phyloP scores from a whole-genome alignment of 176 grass and related monocot genomes.

The Oryza brachyantha region DNA sequence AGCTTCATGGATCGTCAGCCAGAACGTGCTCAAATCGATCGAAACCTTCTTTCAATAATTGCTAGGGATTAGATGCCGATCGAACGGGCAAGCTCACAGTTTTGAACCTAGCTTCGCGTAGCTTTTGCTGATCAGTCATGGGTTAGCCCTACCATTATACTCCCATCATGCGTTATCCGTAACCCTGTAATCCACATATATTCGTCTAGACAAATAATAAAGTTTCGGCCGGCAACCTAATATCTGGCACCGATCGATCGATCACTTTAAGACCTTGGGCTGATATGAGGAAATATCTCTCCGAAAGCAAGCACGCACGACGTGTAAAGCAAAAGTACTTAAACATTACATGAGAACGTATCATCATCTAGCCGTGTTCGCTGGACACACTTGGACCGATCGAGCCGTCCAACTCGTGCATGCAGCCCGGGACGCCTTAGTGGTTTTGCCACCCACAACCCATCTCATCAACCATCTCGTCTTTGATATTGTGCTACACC shows the following conservation, averaged over 20 bases:
- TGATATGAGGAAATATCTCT: background rate
- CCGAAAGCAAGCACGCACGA: background rate
- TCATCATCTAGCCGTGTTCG: background rate
- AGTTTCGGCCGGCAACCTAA: background rate
- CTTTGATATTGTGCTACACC: background rate
- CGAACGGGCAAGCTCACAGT: background rate
- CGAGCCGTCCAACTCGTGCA: constrained; percentile 29
- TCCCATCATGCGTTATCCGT: background rate
- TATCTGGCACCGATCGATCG: background rate
- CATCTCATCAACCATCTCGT: background rate
- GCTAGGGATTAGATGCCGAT: background rate
- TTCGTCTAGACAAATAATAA: background rate
- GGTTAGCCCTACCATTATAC: background rate
- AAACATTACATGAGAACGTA: background rate
- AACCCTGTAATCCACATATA: background rate
- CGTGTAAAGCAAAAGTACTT: constrained; percentile 1
- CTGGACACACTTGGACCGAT: constrained; percentile 11
- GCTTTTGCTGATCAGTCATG: background rate
- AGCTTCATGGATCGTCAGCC: background rate
- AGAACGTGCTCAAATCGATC: background rate
- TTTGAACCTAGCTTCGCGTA: background rate
- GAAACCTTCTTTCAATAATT: background rate
- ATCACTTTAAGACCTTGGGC: background rate
- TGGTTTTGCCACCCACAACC: constrained; percentile 42
- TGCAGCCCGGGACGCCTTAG: constrained; percentile 27